phyloP scores from a whole-genome alignment of 1,284 basidiomycete genomes.

The Meripilus lineatus region DNA sequence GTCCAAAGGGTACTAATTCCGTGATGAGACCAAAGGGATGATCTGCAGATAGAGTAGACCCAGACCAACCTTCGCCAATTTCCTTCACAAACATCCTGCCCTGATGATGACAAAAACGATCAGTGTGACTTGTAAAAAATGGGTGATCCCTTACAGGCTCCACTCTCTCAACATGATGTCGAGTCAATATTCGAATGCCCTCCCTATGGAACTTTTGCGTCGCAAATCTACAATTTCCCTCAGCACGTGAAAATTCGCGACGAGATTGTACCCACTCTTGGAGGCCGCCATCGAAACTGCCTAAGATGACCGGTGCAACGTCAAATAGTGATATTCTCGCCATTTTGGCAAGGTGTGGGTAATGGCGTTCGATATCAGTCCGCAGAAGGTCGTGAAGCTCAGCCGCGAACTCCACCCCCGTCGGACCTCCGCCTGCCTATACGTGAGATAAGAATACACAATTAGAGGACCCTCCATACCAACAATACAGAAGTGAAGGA shows the following conservation, averaged over 20 bases:
- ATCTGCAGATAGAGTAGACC: slow-evolving; percentile 3
- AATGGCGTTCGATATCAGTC: slow-evolving; percentile 67
- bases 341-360: slow-evolving; percentile 56
- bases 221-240: slow-evolving; percentile 47
- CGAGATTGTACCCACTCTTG: slow-evolving; percentile 42
- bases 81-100: slow-evolving; percentile 58
- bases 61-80: slow-evolving; percentile 48
- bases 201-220: slow-evolving; percentile 73
- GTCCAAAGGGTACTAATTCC: slow-evolving; percentile 63
- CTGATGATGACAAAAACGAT: slow-evolving; percentile 27
- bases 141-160: slow-evolving; percentile 42
- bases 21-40: slow-evolving; percentile 7
- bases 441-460: slow-evolving; percentile 4
- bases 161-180: slow-evolving; percentile 78
- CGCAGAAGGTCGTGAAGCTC: slow-evolving; percentile 84
- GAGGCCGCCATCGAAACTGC: slow-evolving; percentile 70
- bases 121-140: slow-evolving; percentile 8
- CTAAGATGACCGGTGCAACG: slow-evolving; percentile 77
- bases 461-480: slow-evolving; percentile 37
- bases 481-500: slow-evolving; percentile 80
- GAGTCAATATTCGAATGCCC: slow-evolving; percentile 72
- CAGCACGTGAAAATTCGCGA: slow-evolving; percentile 2
- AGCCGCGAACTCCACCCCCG: slow-evolving; percentile 82
- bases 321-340: slow-evolving; percentile 77
- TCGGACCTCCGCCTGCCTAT: slow-evolving; percentile 61